phyloP scores from a whole-genome alignment of 805 yeast species.

The Candida multigemmis region DNA sequence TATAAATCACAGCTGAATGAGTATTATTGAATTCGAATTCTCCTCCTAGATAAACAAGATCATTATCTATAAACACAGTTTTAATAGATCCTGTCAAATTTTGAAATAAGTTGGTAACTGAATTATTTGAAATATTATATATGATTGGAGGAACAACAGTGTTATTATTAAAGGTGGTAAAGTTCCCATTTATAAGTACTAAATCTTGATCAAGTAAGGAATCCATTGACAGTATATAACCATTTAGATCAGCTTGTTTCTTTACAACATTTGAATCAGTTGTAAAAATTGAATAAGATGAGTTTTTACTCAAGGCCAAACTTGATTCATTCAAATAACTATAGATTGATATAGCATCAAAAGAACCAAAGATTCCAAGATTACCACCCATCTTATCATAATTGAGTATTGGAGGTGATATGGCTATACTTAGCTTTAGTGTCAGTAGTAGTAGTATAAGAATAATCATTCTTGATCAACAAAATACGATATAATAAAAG shows the following conservation, averaged over 20 bases:
- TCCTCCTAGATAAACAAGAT: constrained; percentile 74
- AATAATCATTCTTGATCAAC: too few species aligned
- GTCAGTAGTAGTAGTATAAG: constrained; percentile 1
- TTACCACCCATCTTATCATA: constrained; percentile 16
- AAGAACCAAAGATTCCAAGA: constrained; percentile 23
- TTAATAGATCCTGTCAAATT: constrained; percentile 17
- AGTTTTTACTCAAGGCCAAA: too few species aligned
- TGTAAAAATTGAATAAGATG: too few species aligned
- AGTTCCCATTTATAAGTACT: constrained; percentile 26
- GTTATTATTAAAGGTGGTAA: constrained; percentile 19
- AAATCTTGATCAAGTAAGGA: constrained; percentile 17
- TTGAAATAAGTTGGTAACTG: constrained; percentile 13
- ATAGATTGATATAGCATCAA: constrained; percentile 19
- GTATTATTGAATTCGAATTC: constrained; percentile 46
- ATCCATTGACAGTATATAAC: constrained; percentile 18
- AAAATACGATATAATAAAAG: too few species aligned
- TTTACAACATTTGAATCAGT: too few species aligned
- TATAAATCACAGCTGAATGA: constrained; percentile 58
- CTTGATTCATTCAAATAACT: constrained; percentile 15
- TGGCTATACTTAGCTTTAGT: constrained; percentile 2
- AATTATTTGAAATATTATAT: constrained; percentile 18
- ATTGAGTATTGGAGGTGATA: constrained; percentile 12
- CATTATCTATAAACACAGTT: constrained; percentile 29
- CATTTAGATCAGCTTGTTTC: too few species aligned
- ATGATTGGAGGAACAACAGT: constrained; percentile 23